Base-by-base conservation (phyloP, 2,329 filamentous ascomycete species). In the Verticillium zaregamsianum region DNA sequence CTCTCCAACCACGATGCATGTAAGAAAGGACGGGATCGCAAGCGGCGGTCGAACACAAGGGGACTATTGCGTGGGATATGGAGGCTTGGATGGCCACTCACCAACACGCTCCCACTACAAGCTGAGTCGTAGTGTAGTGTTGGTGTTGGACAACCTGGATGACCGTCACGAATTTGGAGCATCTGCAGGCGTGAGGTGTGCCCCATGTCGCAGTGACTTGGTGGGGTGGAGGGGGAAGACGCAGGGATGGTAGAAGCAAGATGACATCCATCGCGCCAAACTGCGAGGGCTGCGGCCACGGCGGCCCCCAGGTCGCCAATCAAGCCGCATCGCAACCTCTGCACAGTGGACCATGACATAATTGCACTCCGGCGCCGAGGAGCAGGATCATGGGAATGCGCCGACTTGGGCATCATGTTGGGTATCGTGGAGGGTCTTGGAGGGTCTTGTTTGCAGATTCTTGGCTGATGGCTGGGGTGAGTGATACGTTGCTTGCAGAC, bases 201-300 rank as follows among this genome's bases (percentile, higher is more conserved):
- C 23, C 57, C 39, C 57, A 58, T 49, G 57, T 58, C 37, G 37
- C 39, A 20, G 57, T 58, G 57, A 58, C 57, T 12, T 58, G 28
- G 58, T 57, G 58, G 58, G 58, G 58, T 35, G 28, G 28, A 57
- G 59, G 35, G 52, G 61, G 67, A 68, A 65, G 63, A 58, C 59
- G 56, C 63, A 61, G 64, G 65, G 66, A 65, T 62, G 61, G 64
- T 62, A 61, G 59, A 69, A 68, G 69, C 66, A 73, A 66, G 68
- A 73, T 72, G 71, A 70, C 71, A 72, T 69, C 66, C 66, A 25
- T 52, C 45, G n/a, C 20, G 45, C 45, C 45, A 52, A 52, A 25
- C n/a, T 23, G 20, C 20, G 45, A 52, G 45, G 20, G n/a, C 12
- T 52, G 20, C 45, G 45, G n/a, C n/a, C 45, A 52, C 20, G n/a